Evolutionary conservation across 352 stramenopile species (phyloP).

Genomic region (Phytophthora uliginosa): DNA sequence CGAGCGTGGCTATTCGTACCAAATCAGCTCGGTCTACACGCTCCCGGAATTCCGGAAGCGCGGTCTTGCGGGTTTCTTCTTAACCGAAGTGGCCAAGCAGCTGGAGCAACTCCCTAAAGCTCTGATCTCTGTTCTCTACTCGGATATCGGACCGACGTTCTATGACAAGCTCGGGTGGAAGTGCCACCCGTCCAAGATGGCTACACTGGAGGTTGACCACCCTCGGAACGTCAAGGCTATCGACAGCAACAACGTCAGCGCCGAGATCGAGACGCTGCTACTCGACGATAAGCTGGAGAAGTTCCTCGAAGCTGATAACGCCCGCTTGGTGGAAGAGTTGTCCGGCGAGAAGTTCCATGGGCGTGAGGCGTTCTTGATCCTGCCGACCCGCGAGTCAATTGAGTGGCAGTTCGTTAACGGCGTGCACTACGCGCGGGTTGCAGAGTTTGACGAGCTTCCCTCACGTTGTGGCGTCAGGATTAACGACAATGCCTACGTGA

Average conservation of each 20-base stretch:
- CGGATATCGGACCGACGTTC: slow-evolving; percentile 60
- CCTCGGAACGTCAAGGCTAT: slow-evolving; percentile 19
- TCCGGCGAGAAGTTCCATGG: slow-evolving; percentile 26
- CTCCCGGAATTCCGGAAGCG: slow-evolving; percentile 49
- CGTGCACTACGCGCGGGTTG: slow-evolving; percentile 46
- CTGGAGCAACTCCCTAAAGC: slow-evolving; percentile 36
- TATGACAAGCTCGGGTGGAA: slow-evolving; percentile 69
- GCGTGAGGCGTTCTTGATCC: slow-evolving; percentile 46
- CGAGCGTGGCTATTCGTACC: slow-evolving; percentile 51
- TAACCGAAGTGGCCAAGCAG: slow-evolving; percentile 39
- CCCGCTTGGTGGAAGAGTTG: slow-evolving; percentile 41
- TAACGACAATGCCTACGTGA: slow-evolving; percentile 53
- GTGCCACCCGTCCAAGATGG: slow-evolving; percentile 45
- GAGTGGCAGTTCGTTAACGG: slow-evolving; percentile 70
- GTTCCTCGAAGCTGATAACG: slow-evolving; percentile 53
- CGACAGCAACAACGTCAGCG: not conserved
- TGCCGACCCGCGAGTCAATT: slow-evolving; percentile 56
- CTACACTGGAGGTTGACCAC: slow-evolving; percentile 37
- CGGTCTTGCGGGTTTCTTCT: slow-evolving; percentile 57
- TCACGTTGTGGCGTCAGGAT: slow-evolving; percentile 47
- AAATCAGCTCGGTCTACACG: slow-evolving; percentile 71
- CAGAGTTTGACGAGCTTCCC: slow-evolving; percentile 40
- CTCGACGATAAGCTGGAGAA: slow-evolving; percentile 46
- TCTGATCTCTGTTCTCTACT: slow-evolving; percentile 59
- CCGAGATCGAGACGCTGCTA: slow-evolving; percentile 28